Evolutionary conservation across 164 flowering plant genomes (phyloP).

Genomic region (Liquidambar formosana): DNA sequence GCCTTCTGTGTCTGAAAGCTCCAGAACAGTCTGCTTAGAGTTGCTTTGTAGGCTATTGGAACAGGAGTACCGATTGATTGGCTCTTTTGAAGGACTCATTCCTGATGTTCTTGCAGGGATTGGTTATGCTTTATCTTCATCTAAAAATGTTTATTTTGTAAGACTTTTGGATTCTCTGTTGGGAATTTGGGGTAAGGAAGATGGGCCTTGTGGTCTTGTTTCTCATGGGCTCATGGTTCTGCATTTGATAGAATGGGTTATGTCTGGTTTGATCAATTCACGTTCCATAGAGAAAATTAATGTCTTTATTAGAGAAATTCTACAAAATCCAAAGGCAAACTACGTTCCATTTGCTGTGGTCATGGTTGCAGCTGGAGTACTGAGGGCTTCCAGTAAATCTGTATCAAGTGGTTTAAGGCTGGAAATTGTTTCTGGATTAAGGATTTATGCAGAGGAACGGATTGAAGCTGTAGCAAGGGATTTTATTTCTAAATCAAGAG

Average conservation of each 20-base stretch:
- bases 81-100: slow-evolving; percentile 29
- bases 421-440: slow-evolving; percentile 35
- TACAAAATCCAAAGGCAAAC: slow-evolving; percentile 23
- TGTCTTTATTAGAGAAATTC: slow-evolving; percentile 27
- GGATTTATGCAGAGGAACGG: slow-evolving; percentile 50
- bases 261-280: slow-evolving; percentile 44
- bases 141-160: slow-evolving; percentile 33
- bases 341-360: slow-evolving; percentile 46
- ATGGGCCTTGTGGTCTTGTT: slow-evolving; percentile 35
- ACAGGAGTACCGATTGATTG: slow-evolving; percentile 27
- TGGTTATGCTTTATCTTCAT: slow-evolving; percentile 78
- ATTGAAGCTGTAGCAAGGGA: slow-evolving; percentile 50
- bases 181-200: slow-evolving; percentile 54
- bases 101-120: slow-evolving; percentile 77
- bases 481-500: slow-evolving; percentile 36
- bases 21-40: slow-evolving; percentile 59
- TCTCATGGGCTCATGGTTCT: slow-evolving; percentile 68
- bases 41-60: slow-evolving; percentile 56
- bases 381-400: slow-evolving; percentile 58
- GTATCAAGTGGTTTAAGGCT: slow-evolving; percentile 21
- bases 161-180: slow-evolving; percentile 48
- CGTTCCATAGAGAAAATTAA: slow-evolving; percentile 41
- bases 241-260: slow-evolving; percentile 84
- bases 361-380: slow-evolving; percentile 80
- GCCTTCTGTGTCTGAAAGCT: slow-evolving; percentile 40